Conservation (phyloP, 1,284 basidiomycete species). For the Volvariella surrecta region DNA sequence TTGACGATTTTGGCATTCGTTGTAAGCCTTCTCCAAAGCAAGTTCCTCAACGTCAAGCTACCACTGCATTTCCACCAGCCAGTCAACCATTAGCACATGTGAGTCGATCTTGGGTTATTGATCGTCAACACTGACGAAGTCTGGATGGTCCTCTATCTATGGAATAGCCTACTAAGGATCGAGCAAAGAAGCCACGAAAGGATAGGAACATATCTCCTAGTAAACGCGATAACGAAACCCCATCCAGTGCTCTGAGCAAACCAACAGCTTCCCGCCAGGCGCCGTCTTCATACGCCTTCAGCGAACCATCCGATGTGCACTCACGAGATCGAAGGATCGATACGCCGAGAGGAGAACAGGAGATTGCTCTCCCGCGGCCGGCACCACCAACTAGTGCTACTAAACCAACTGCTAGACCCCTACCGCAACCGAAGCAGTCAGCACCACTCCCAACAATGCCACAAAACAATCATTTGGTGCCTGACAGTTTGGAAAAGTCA, state of each 20-base stretch:
- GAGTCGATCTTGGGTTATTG: constrained; percentile 70
- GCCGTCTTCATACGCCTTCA: too few relatives aligned
- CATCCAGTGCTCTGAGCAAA: too few relatives aligned
- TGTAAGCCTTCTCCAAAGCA: constrained; percentile 9
- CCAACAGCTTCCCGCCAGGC: too few relatives aligned
- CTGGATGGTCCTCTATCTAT: too few relatives aligned
- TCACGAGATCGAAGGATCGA: too few relatives aligned
- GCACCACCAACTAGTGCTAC: too few relatives aligned
- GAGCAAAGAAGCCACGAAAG: constrained; percentile 56
- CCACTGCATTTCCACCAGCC: constrained; percentile 33
- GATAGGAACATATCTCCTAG: constrained; percentile 6
- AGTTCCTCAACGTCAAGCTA: constrained; percentile 12
- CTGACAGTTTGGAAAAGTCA: too few relatives aligned
- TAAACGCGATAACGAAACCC: too few relatives aligned
- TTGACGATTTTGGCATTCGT: constrained; percentile 56
- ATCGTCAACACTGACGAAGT: constrained; percentile 21
- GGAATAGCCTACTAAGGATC: constrained; percentile 67
- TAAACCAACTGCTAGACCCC: neutral
- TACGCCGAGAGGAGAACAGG: too few relatives aligned
- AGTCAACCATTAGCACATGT: constrained; percentile 72
- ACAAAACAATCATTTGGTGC: neutral
- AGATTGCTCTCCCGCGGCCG: too few relatives aligned
- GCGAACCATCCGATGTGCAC: too few relatives aligned
- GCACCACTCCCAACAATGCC: neutral
- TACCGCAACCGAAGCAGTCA: constrained; percentile 1